Base-by-base conservation (phyloP, 805 yeast genomes). In the Wickerhamiella vanderwaltii region DNA sequence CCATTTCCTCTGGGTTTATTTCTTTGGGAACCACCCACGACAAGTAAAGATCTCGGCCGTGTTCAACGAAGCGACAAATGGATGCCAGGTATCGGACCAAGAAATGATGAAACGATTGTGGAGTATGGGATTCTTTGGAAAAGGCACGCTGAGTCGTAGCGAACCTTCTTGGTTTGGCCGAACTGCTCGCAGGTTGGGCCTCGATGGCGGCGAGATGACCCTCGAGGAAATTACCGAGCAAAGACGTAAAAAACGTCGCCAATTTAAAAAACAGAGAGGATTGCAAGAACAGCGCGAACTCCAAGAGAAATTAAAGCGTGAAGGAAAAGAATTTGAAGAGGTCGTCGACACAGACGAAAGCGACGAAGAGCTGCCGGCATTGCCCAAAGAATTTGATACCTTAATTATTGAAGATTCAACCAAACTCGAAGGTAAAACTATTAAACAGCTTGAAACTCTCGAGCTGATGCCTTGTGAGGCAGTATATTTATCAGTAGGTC, bases 161-260 rank as follows among this genome's bases (percentile, higher is more conserved):
- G 96, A 91, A 55, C 95, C 98, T 0, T 74, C 95, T 0, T 91
- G 97, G 96, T 60, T 56, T 34, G 66, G 64, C n/a, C 67, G 96
- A 41, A 75, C 84, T 1, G 60, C 63, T 24, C 65, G 76, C 35
- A 59, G 84, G 31, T 60, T 81, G 19, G 69, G 71, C 11, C 53
- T 72, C 29, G 68, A 58, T 19, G 68, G 57, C 17, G 58, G 58
- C 38, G 54, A 61, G 37, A 52, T 51, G 26, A 38, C 57, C 43
- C 35, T 52, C 62, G 98, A 91, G 61, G 94, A 84, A 46, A 59
- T 88, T 23, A 87, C 95, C 1, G 69, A 72, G 35, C 60, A 66
- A 17, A 66, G 98, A 52, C 66, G 98, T 45, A 67, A 67, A 17
- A 81, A 82, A 52, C 67, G 97, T 29, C 67, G 71, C 26, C 67